phyloP scores from a whole-genome alignment of 169 alveolate genomes.

The Eimeria sp. region DNA sequence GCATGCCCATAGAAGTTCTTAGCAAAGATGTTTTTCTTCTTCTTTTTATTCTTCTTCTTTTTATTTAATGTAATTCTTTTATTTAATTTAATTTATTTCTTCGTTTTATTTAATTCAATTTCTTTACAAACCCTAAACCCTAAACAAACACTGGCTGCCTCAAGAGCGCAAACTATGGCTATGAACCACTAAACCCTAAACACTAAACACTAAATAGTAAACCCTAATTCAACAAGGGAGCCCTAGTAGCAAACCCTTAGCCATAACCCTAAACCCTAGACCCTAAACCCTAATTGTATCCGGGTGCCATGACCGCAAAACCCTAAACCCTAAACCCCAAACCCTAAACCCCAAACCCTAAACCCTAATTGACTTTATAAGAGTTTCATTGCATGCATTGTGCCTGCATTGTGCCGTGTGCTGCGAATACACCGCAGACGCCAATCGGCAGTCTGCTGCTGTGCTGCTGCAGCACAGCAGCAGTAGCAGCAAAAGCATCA shows the following conservation, averaged over 20 bases:
- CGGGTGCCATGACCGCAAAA: no score
- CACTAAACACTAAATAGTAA: background rate
- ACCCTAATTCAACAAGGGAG: background rate
- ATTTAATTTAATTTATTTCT: no score
- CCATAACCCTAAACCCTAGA: background rate
- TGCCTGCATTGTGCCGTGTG: background rate
- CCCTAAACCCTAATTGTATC: background rate
- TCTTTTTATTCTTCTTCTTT: no score
- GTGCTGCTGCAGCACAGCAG: conserved; percentile 7
- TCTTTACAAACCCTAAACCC: background rate
- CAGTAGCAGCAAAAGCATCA: background rate
- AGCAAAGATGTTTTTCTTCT: no score
- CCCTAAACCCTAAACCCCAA: background rate
- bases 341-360: background rate
- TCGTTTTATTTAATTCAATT: no score
- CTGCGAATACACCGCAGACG: conserved; percentile 5
- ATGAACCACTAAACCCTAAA: background rate
- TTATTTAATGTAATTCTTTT: no score
- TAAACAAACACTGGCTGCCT: background rate
- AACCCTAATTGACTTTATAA: background rate
- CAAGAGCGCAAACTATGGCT: no score
- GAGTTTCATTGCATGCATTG: background rate
- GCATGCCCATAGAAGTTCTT: no score
- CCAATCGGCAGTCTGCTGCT: background rate
- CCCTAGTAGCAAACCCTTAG: background rate